Base-by-base conservation (phyloP, 129 eudicot species). In the Saussurea involucrata region DNA sequence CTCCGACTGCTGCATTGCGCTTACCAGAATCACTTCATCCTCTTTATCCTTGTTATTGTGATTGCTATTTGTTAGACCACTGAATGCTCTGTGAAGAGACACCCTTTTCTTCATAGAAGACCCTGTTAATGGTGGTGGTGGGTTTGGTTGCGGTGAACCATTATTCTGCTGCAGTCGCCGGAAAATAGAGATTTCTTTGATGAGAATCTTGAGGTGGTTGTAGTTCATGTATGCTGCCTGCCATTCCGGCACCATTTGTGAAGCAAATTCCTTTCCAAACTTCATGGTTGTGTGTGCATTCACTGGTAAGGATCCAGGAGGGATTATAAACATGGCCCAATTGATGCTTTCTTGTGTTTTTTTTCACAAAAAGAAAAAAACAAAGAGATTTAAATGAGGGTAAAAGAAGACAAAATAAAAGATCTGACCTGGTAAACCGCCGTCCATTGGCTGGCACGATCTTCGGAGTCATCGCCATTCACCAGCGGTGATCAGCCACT, bases 161-260 rank as follows among this genome's bases (percentile, higher is more conserved):
- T 77, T 77, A 25, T 77, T 77, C 31, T 8, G 53, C 29, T 65
- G 78, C 4, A 72, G 40, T 46, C 71, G 81, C 31, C 71, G 57
- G 55, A 76, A 64, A 71, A 55, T 58, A 55, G 44, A 60, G 72
- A 86, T 83, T 33, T 84, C 89, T 78, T 87, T 85, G 3, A 89
- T 33, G 24, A 82, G 70, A 8, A 57, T 42, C 74, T 89, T 89
- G 8, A 89, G 80, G 66, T 53, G 63, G 4, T 65, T 44, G 66
- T 89, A 89, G 67, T 87, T 83, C 86, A 85, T 77, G 80, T 87
- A 89, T 42, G 91, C 94, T 42, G 76, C 79, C 4, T 83, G 79
- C 95, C 95, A 89, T 83, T 89, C 95, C 13, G 91, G 95, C 88
- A 87, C 89, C 95, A 87, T 85, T 76, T 89, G 91, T 28, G 91